A percentile compares a stretch with the other conserved stretches of the same genome.
phyloP scores from a whole-genome alignment of 164 flowering plant species.

The Vitis riparia region DNA sequence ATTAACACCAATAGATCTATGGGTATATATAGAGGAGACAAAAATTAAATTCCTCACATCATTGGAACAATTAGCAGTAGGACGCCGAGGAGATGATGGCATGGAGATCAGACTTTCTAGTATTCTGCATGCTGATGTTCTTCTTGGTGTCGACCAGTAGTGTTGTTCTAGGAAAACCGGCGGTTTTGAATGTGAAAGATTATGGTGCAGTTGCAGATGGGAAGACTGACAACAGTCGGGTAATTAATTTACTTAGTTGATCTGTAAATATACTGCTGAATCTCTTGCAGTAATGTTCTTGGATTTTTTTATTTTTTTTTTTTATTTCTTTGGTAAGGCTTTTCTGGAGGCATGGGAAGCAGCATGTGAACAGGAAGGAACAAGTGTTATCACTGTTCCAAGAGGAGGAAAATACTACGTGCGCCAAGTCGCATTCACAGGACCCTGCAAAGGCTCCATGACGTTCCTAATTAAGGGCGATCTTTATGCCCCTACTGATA shows the following conservation, averaged over 20 bases:
- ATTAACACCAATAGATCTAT: too few relatives aligned
- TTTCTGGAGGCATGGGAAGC: conserved; percentile 24
- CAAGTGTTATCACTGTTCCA: conserved; percentile 10
- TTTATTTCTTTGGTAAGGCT: conserved; percentile 10
- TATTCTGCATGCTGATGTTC: neutral
- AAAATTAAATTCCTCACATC: too few relatives aligned
- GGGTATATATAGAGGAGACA: too few relatives aligned
- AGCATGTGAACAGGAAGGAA: conserved; percentile 24
- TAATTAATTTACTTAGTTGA: neutral
- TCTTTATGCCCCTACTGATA: conserved; percentile 12
- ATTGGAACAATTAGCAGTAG: too few relatives aligned
- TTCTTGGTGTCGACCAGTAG: neutral
- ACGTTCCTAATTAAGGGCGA: conserved; percentile 7
- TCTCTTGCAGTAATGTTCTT: neutral
- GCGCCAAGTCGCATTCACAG: conserved; percentile 1
- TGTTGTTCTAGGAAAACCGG: neutral
- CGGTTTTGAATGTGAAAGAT: conserved; percentile 13
- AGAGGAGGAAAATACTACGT: conserved; percentile 13
- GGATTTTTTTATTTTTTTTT: neutral
- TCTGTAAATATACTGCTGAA: too few relatives aligned
- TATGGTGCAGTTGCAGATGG: conserved; percentile 27
- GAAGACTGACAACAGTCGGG: conserved; percentile 15
- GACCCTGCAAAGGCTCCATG: conserved; percentile 17
- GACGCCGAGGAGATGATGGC: too few relatives aligned
- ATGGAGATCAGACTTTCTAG: too few relatives aligned